phyloP scores from a whole-genome alignment of 1,139 yeast species.

The Scheffersomyces titani region DNA sequence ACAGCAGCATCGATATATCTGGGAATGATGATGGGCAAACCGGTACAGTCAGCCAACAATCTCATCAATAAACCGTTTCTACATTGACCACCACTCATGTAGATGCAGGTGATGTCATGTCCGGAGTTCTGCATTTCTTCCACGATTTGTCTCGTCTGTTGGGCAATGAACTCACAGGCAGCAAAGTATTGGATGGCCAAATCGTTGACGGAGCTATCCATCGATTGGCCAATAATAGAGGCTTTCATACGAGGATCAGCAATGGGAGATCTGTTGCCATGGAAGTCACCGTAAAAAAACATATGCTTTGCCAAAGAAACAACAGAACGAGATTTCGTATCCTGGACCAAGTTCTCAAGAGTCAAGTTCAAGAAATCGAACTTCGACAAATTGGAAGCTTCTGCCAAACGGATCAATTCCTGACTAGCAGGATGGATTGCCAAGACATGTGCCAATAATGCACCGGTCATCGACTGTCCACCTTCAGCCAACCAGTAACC shows the following conservation, averaged over 20 bases:
- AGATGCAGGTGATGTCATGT: constrained; percentile 71
- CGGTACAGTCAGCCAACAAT: constrained; percentile 89
- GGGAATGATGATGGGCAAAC: constrained; percentile 90
- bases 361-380: constrained; percentile 81
- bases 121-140: constrained; percentile 83
- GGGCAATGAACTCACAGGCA: constrained; percentile 96
- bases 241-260: constrained; percentile 95
- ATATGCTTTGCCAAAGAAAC: constrained; percentile 80
- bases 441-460: constrained; percentile 85
- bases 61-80: constrained; percentile 87
- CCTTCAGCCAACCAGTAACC: constrained; percentile 98
- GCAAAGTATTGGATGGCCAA: constrained; percentile 85
- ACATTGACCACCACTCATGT: constrained; percentile 96
- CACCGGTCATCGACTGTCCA: constrained; percentile 97
- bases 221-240: constrained; percentile 86
- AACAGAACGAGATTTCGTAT: constrained; percentile 62
- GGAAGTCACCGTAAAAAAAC: constrained; percentile 94
- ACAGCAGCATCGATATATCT: constrained; percentile 96
- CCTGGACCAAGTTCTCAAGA: constrained; percentile 66
- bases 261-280: constrained; percentile 94
- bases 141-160: constrained; percentile 93
- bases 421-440: constrained; percentile 86
- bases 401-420: constrained; percentile 64
- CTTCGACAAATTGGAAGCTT: constrained; percentile 66
- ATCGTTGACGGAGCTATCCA: constrained; percentile 85